These are phyloP conservation scores for Galeopsis tetrahit DNA, from an alignment of 257 asterid genomes.

Conservation along the genomic window DNA sequence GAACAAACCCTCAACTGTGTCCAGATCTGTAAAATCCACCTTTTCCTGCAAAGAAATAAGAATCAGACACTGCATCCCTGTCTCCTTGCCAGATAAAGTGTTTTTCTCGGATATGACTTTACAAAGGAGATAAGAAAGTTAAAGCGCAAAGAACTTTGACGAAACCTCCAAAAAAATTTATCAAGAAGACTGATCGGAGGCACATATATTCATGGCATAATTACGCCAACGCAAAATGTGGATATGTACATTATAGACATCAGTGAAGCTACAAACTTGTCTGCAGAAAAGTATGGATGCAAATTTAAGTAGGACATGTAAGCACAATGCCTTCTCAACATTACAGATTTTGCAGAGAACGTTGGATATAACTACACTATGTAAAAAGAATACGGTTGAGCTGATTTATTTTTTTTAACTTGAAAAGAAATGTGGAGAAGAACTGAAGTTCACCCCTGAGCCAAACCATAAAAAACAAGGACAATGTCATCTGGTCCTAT, in stretches of 20 bases:
- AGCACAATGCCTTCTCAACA: not conserved
- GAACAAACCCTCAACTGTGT: constrained; percentile 78
- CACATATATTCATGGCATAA: not conserved
- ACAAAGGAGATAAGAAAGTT: not conserved
- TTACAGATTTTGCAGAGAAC: not conserved
- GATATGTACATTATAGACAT: not conserved
- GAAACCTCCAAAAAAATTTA: not conserved
- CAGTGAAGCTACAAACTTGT: constrained; percentile 19
- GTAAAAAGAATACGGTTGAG: not conserved
- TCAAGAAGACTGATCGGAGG: constrained; percentile 13
- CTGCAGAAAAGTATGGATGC: not conserved
- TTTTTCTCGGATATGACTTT: constrained; percentile 1
- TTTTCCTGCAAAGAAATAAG: constrained; percentile 54
- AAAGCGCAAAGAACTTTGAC: not conserved
- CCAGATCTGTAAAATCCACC: constrained; percentile 67
- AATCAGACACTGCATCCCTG: constrained; percentile 16
- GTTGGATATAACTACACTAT: constrained; percentile 5
- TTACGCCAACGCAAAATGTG: not conserved
- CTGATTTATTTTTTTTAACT: no score
- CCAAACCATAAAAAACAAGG: not conserved
- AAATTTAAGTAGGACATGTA: not conserved
- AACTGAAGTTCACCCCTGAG: not conserved
- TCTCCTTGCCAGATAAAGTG: constrained; percentile 16
- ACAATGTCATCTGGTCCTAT: not conserved
- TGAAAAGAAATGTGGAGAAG: not conserved